Conservation (phyloP, 768 basidiomycete genomes). For the Amanita thiersii region DNA sequence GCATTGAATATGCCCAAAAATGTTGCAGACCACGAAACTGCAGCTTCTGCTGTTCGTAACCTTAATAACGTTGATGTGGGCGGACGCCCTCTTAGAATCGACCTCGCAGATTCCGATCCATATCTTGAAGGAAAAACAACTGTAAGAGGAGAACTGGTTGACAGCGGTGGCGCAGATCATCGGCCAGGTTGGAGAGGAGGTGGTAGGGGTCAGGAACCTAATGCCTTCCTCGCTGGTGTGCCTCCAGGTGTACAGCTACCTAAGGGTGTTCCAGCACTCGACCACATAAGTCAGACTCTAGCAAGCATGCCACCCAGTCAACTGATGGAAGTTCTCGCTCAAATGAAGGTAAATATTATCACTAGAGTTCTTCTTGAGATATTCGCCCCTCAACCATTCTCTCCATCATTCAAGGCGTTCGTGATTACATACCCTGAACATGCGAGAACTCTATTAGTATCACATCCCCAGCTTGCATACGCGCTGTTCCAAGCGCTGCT, state of each 20-base stretch:
- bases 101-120: constrained; percentile 89
- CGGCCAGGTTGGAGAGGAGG: constrained; percentile 48
- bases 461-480: constrained; percentile 91
- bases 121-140: constrained; percentile 89
- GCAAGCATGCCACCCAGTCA: constrained; percentile 79
- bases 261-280: constrained; percentile 63
- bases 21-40: constrained; percentile 85
- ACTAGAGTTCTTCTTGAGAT: constrained; percentile 12
- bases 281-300: constrained; percentile 80
- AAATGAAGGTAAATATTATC: constrained; percentile 79
- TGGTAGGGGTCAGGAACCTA: constrained; percentile 36
- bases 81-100: constrained; percentile 88
- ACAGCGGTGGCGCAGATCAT: constrained; percentile 53
- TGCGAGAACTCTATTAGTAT: constrained; percentile 67
- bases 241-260: constrained; percentile 74
- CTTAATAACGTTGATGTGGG: constrained; percentile 89
- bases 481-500: constrained; percentile 93
- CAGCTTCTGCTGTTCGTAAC: constrained; percentile 90
- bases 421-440: constrained; percentile 89
- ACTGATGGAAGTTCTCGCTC: constrained; percentile 89
- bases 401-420: constrained; percentile 57
- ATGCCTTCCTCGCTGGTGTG: constrained; percentile 53
- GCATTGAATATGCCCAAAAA: constrained; percentile 10
- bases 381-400: constrained; percentile 3
- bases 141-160: constrained; percentile 72